A percentile compares a stretch with the other conserved stretches of the same genome.
phyloP scores from a whole-genome alignment of 2,329 filamentous ascomycete species.

The Fusarium transvaalense region DNA sequence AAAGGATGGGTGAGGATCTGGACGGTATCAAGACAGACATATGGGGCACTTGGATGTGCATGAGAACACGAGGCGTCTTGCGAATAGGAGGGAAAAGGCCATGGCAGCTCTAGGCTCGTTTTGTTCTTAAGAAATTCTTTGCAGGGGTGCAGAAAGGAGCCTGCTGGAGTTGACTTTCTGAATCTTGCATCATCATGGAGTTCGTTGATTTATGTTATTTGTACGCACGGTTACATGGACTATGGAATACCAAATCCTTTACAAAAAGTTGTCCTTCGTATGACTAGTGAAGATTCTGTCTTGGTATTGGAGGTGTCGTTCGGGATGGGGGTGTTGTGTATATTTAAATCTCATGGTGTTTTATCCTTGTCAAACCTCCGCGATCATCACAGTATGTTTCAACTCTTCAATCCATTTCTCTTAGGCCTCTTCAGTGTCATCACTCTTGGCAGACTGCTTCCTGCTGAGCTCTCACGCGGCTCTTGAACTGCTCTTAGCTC shows the following conservation, averaged over 20 bases:
- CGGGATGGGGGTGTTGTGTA: not conserved
- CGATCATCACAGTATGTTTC: not conserved
- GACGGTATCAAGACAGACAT: not conserved
- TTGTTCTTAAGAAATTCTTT: not conserved
- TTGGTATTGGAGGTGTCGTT: not conserved
- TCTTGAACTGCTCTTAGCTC: not conserved
- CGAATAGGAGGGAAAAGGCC: not conserved
- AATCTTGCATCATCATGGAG: constrained; percentile 4
- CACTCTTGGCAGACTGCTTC: not conserved
- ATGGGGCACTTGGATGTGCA: not conserved
- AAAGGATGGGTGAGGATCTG: not conserved
- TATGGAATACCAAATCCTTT: not conserved
- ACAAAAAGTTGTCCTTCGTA: not conserved
- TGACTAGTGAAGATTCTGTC: not conserved
- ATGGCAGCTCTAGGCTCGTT: not conserved
- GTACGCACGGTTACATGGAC: not conserved
- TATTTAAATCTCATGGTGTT: not conserved
- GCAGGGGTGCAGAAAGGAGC: not conserved
- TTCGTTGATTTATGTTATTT: not conserved
- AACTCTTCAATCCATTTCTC: not conserved
- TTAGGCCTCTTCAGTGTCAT: not conserved
- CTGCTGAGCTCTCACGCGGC: not conserved
- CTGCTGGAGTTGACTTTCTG: not conserved
- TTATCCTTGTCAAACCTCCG: not conserved
- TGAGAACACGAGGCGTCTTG: not conserved